Conservation (phyloP, 345 rosid species). For the Salix brachista region DNA sequence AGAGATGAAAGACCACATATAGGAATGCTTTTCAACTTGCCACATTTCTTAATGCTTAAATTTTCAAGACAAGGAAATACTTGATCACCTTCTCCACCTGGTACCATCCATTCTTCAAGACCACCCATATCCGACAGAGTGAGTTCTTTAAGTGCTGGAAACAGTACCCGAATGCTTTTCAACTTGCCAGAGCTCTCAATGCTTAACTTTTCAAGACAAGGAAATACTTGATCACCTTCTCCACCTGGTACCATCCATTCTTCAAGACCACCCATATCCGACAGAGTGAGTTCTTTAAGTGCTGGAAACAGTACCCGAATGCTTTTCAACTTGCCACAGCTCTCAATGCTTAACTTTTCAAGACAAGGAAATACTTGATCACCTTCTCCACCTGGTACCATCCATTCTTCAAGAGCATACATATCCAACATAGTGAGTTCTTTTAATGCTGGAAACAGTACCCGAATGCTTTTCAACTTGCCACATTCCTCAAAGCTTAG, state of each 20-base stretch:
- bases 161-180: no score
- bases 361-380: no score
- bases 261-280: slow-evolving; percentile 1
- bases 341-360: no score
- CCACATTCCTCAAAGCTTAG: no score
- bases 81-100: neutral
- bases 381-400: neutral
- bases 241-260: slow-evolving; percentile 2
- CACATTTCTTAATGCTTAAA: no score
- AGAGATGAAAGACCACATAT: slow-evolving; percentile 4
- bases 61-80: no score
- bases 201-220: no score
- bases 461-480: no score
- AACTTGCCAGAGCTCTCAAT: no score
- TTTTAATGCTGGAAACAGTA: slow-evolving; percentile 6
- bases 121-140: neutral
- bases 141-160: slow-evolving; percentile 9
- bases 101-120: slow-evolving; percentile 9
- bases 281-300: neutral
- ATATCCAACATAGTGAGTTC: neutral
- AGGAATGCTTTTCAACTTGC: neutral
- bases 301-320: slow-evolving; percentile 2
- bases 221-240: no score
- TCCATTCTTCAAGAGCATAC: slow-evolving; percentile 10
- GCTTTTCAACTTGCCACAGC: no score